A percentile compares a stretch with the other conserved stretches of the same genome.
These are phyloP conservation scores for Zoysia matrella DNA, from an alignment of 202 grass and related monocot genomes.

Conservation along the genomic window DNA sequence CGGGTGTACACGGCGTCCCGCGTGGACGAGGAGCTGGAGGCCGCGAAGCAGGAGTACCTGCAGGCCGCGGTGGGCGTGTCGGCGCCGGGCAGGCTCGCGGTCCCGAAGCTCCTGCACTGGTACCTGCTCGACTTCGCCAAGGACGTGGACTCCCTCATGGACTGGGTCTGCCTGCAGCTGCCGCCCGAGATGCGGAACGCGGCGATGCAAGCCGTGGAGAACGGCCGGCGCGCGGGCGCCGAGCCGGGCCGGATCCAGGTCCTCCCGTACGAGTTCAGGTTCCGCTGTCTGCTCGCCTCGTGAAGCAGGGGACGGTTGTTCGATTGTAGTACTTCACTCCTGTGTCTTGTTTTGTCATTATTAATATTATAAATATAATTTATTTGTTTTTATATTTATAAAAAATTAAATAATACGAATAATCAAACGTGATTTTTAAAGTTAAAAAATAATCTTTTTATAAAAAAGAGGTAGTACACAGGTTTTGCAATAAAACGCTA, in stretches of 20 bases:
- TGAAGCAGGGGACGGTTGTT: constrained; percentile 21
- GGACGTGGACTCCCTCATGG: constrained; percentile 91
- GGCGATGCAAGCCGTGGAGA: constrained; percentile 62
- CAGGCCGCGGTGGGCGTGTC: constrained; percentile 77
- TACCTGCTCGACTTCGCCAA: constrained; percentile 93
- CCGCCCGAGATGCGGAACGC: constrained; percentile 55
- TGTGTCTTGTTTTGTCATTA: no score
- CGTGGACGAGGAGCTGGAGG: constrained; percentile 87
- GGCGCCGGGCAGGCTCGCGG: constrained; percentile 59
- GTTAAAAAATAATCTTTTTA: no score
- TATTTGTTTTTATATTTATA: no score
- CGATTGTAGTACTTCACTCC: background rate
- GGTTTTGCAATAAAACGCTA: constrained; percentile 42
- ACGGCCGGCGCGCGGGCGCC: constrained; percentile 32
- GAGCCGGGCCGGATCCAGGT: constrained; percentile 53
- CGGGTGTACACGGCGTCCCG: constrained; percentile 80
- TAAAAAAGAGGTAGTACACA: background rate
- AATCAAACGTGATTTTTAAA: no score
- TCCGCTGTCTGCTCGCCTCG: constrained; percentile 80
- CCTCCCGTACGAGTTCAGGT: constrained; percentile 90
- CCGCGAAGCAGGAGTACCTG: constrained; percentile 80
- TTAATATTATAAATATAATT: no score
- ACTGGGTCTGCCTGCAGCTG: constrained; percentile 96
- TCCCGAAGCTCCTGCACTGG: constrained; percentile 95
- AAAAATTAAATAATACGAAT: no score